phyloP scores from a whole-genome alignment of 2,329 filamentous ascomycete genomes.

The Neopestalotiopsis clavispora region DNA sequence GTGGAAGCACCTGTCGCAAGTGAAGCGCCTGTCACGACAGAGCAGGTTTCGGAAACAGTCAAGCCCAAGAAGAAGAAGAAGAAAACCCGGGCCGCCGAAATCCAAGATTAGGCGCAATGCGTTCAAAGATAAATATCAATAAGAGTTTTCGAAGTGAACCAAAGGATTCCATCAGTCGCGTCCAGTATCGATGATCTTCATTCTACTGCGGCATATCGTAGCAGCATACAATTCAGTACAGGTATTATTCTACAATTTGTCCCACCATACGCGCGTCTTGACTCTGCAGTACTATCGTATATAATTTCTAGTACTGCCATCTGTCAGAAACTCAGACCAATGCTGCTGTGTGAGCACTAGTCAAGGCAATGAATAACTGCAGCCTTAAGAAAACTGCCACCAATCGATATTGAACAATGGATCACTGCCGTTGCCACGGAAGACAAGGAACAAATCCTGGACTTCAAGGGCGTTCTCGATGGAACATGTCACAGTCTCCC shows the following conservation, averaged over 20 bases:
- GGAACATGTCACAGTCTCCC: slow-evolving; percentile 26
- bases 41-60: slow-evolving; percentile 25
- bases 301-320: too few species aligned
- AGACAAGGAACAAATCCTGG: slow-evolving; percentile 29
- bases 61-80: slow-evolving; percentile 56
- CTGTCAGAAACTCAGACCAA: too few species aligned
- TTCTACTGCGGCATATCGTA: too few species aligned
- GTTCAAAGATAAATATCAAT: not conserved
- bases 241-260: too few species aligned
- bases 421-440: slow-evolving; percentile 24
- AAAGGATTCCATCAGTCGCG: too few species aligned
- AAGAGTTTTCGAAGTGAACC: too few species aligned
- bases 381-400: slow-evolving; percentile 29
- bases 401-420: slow-evolving; percentile 31
- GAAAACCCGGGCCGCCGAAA: slow-evolving; percentile 42
- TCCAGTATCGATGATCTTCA: too few species aligned
- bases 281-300: too few species aligned
- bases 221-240: too few species aligned
- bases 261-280: too few species aligned
- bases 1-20: slow-evolving; percentile 9
- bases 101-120: slow-evolving; percentile 25
- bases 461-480: slow-evolving; percentile 26
- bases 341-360: not conserved
- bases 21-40: not conserved
- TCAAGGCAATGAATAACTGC: not conserved